Conservation (phyloP, 108 stramenopile genomes). For the Cyclotella cryptica region DNA sequence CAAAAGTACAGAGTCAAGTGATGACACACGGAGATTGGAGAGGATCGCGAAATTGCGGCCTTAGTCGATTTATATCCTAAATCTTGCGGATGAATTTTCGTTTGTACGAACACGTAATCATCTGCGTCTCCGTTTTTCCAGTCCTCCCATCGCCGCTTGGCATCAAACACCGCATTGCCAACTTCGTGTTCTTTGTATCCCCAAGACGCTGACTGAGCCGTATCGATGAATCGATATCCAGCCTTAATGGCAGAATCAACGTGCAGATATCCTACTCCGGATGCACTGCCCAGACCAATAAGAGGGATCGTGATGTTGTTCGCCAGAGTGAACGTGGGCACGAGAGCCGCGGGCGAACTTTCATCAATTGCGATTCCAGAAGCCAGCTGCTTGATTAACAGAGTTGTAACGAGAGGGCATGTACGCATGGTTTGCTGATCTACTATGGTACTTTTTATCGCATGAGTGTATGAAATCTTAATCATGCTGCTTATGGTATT, state of each 20-base stretch:
- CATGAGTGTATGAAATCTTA: too few species aligned
- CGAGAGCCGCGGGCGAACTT: background rate
- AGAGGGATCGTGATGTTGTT: slow-evolving; percentile 57
- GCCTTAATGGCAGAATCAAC: slow-evolving; percentile 44
- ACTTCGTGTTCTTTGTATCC: slow-evolving; percentile 68
- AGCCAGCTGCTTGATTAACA: background rate
- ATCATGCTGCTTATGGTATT: too few species aligned
- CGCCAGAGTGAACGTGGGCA: slow-evolving; percentile 54
- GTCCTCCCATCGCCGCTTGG: slow-evolving; percentile 37
- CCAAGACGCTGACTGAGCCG: slow-evolving; percentile 61
- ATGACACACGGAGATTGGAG: slow-evolving; percentile 26
- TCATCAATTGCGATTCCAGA: background rate
- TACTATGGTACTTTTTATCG: too few species aligned
- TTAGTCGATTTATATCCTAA: slow-evolving; percentile 59
- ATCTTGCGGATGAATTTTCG: slow-evolving; percentile 69
- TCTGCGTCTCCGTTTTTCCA: slow-evolving; percentile 13
- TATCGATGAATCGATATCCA: slow-evolving; percentile 64
- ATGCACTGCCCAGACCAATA: slow-evolving; percentile 62
- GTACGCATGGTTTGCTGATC: slow-evolving; percentile 6
- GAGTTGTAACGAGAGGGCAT: background rate
- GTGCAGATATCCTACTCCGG: slow-evolving; percentile 50
- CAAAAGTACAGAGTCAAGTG: slow-evolving; percentile 62
- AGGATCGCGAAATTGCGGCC: slow-evolving; percentile 44
- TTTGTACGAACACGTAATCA: slow-evolving; percentile 61
- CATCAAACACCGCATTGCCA: slow-evolving; percentile 48